Percentiles rank a stretch among this genome's conserved stretches.
Conservation (phyloP, 2,329 filamentous ascomycete species). For the Trichoderma breve region DNA sequence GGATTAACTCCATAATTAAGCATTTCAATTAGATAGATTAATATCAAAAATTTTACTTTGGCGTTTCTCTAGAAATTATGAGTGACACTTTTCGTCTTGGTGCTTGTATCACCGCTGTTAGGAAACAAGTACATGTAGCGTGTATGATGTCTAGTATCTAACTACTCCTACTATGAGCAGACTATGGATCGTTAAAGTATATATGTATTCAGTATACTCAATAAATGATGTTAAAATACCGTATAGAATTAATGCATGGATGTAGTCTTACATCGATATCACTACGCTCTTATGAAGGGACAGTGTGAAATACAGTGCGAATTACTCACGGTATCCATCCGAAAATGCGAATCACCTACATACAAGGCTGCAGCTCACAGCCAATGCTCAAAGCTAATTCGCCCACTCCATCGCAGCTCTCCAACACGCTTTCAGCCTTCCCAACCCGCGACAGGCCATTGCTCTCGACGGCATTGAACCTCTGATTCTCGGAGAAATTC, state of each 20-base stretch:
- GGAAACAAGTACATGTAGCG: too few species aligned
- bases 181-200: neutral
- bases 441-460: constrained; percentile 11
- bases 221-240: accelerated
- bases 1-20: neutral
- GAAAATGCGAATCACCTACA: neutral
- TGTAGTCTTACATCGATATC: too few species aligned
- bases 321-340: neutral
- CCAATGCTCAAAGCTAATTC: constrained; percentile 5
- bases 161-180: neutral
- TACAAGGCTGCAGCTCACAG: constrained; percentile 8
- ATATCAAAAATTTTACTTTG: neutral
- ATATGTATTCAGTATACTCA: neutral
- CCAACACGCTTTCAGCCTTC: constrained; percentile 15
- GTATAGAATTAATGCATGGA: neutral
- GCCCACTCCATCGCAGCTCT: neutral
- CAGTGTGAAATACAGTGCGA: neutral
- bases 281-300: neutral
- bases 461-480: neutral
- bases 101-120: neutral
- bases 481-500: neutral
- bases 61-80: neutral
- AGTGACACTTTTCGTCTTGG: neutral
- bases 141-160: neutral
- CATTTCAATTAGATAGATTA: too few species aligned